Base-by-base conservation (phyloP, 306 rosid species). In the Lathyrus tuberosus region DNA sequence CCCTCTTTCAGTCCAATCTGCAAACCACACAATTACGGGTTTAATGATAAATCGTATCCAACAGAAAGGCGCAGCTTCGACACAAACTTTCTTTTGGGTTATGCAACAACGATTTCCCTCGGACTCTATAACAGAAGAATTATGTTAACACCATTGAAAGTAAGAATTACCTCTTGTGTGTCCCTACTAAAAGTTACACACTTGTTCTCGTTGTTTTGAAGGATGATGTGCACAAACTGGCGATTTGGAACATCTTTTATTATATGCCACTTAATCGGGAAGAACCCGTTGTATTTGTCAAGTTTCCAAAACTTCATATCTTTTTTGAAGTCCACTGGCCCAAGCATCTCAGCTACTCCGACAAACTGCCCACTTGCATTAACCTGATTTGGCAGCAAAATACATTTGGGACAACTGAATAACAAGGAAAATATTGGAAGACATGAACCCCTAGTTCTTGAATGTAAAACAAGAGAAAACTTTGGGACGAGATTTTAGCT, bases 311-410 rank as follows among this genome's bases (percentile, higher is more conserved):
- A 92, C 33, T 70, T 81, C 97, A 92, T 83, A 78, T 86, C 88
- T 79, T 89, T 87, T 8, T 84, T 38, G 51, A 85, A 89, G 83
- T 92, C 96, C 30, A 92, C 96, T 2, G 46, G 88, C 31, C 90
- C 97, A 64, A 64, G 37, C 96, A 92, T 92, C 83, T 89, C 96
- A 8, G 97, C 95, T 37, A 89, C 79, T 46, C 97, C 97, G 26
- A 89, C 84, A 80, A 92, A 92, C 81, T 92, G 97, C 30, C 92
- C 80, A 31, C 97, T 92, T 26, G 84, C 84, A 75, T 92, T 92
- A 24, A 92, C 97, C 97, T 92, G 83, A 51, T 35, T 67, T 56
- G 46, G 61, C 15, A 49, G 61, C 71, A 70, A 17, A 49, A 42
- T 49, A 30, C 66, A 70, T 53, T 18, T 4, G 14, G 26, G 26